A percentile compares a stretch with the other conserved stretches of the same genome.
Evolutionary conservation across 2,329 filamentous ascomycete species (phyloP).

Genomic region (Elsinoe fawcettii): DNA sequence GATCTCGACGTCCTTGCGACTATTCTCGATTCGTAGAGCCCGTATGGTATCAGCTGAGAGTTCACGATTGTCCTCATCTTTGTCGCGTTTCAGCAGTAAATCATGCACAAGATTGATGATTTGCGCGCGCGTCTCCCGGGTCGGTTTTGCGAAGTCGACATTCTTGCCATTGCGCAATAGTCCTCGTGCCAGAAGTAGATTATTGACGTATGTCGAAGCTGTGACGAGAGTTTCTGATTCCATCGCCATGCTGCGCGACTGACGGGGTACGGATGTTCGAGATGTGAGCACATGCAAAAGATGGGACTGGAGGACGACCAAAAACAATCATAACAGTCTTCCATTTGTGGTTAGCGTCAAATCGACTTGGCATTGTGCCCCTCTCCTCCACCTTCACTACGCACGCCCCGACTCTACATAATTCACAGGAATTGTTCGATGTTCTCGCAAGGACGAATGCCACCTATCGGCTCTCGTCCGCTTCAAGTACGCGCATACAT

Average conservation of each 20-base stretch:
- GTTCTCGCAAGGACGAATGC: too few relatives aligned
- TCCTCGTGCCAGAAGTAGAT: slow-evolving; percentile 56
- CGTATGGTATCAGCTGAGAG: slow-evolving; percentile 71
- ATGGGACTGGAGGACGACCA: neutral
- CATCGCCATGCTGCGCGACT: slow-evolving; percentile 22
- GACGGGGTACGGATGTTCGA: neutral
- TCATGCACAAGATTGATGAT: slow-evolving; percentile 94
- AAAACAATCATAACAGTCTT: slow-evolving; percentile 13
- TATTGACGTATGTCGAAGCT: slow-evolving; percentile 58
- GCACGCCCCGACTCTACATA: too few relatives aligned
- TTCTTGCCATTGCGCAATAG: slow-evolving; percentile 56
- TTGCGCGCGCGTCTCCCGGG: slow-evolving; percentile 66
- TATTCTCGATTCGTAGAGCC: slow-evolving; percentile 63
- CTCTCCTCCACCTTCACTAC: neutral
- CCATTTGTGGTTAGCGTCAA: neutral
- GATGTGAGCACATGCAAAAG: neutral
- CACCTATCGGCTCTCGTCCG: too few relatives aligned
- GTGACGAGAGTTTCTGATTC: slow-evolving; percentile 50
- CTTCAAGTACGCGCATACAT: neutral
- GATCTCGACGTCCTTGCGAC: slow-evolving; percentile 60
- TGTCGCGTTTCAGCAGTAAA: slow-evolving; percentile 82
- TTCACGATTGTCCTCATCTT: slow-evolving; percentile 83
- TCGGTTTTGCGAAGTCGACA: slow-evolving; percentile 71
- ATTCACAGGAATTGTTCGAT: too few relatives aligned
- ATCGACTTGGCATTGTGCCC: neutral